phyloP scores from a whole-genome alignment of 805 yeast genomes.

The Cyberlindnera nakhonratchasimensis region DNA sequence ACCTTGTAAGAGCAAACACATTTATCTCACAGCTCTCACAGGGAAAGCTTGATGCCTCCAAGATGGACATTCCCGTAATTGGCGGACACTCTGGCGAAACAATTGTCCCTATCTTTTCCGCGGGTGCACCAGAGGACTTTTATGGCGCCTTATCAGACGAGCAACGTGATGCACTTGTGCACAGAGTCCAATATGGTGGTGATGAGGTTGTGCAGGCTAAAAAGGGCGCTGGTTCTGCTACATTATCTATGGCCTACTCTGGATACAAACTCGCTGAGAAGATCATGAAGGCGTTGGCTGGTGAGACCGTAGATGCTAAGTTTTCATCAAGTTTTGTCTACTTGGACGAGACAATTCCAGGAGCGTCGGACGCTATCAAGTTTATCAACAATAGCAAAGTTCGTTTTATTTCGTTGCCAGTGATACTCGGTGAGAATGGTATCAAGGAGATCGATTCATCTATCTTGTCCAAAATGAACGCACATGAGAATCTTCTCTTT shows the following conservation, averaged over 20 bases:
- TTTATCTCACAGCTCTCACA: constrained; percentile 30
- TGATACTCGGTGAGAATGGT: constrained; percentile 24
- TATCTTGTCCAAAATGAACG: constrained; percentile 21
- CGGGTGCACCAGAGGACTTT: constrained; percentile 38
- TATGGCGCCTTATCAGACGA: constrained; percentile 43
- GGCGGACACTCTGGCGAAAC: constrained; percentile 88
- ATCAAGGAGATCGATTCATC: constrained; percentile 21
- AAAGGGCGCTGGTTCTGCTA: constrained; percentile 81
- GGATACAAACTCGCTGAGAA: constrained; percentile 73
- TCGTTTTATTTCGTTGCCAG: constrained; percentile 25
- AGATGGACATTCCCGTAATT: constrained; percentile 59
- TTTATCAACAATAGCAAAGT: constrained; percentile 14
- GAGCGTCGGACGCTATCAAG: constrained; percentile 21
- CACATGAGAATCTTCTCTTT: constrained; percentile 24
- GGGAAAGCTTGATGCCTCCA: constrained; percentile 14
- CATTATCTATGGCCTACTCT: constrained; percentile 83
- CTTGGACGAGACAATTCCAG: constrained; percentile 41
- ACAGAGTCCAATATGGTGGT: constrained; percentile 84
- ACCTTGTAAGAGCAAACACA: constrained; percentile 72
- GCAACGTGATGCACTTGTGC: constrained; percentile 57
- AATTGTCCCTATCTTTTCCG: constrained; percentile 71
- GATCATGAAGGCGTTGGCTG: constrained; percentile 52
- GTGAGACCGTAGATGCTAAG: constrained; percentile 38
- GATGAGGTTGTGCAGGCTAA: constrained; percentile 86
- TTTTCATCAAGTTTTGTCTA: constrained; percentile 42